Conservation (phyloP, 2,329 filamentous ascomycete genomes). For the Sporothrix inflata region DNA sequence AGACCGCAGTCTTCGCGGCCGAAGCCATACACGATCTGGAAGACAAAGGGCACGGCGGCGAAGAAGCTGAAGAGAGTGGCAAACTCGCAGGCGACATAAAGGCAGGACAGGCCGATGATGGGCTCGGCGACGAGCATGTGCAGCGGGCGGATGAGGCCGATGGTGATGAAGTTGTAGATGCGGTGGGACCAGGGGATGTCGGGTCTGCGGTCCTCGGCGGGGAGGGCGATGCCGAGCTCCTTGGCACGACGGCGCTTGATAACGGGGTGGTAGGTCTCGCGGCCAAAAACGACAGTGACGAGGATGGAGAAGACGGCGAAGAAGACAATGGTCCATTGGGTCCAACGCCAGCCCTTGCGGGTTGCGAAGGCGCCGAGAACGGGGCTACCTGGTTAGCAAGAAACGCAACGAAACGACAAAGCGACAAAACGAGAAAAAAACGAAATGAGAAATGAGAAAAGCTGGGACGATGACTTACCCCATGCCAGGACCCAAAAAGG, state of each 20-base stretch:
- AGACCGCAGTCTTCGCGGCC: conserved; percentile 47
- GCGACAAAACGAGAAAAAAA: not conserved
- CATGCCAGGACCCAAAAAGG: conserved; percentile 57
- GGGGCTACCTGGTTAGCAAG: conserved; percentile 41
- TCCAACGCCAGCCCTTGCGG: conserved; percentile 57
- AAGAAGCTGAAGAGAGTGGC: conserved; percentile 59
- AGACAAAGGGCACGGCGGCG: conserved; percentile 54
- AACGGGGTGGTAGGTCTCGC: conserved; percentile 62
- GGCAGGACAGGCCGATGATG: conserved; percentile 59
- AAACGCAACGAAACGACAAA: conserved; percentile 5
- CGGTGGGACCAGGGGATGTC: conserved; percentile 36
- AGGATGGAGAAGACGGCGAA: conserved; percentile 46
- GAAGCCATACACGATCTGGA: conserved; percentile 51
- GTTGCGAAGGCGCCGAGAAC: conserved; percentile 55
- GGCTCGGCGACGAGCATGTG: conserved; percentile 65
- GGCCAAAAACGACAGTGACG: conserved; percentile 47
- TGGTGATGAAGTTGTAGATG: conserved; percentile 44
- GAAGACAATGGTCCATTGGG: conserved; percentile 55
- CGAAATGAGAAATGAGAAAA: no score
- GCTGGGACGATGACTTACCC: no score
- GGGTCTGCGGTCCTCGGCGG: conserved; percentile 29
- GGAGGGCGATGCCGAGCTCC: conserved; percentile 40
- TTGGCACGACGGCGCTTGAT: conserved; percentile 47
- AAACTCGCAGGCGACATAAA: conserved; percentile 57
- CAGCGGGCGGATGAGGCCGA: conserved; percentile 54